phyloP scores from a whole-genome alignment of 495 filamentous ascomycete genomes.

The Neurospora sp. region DNA sequence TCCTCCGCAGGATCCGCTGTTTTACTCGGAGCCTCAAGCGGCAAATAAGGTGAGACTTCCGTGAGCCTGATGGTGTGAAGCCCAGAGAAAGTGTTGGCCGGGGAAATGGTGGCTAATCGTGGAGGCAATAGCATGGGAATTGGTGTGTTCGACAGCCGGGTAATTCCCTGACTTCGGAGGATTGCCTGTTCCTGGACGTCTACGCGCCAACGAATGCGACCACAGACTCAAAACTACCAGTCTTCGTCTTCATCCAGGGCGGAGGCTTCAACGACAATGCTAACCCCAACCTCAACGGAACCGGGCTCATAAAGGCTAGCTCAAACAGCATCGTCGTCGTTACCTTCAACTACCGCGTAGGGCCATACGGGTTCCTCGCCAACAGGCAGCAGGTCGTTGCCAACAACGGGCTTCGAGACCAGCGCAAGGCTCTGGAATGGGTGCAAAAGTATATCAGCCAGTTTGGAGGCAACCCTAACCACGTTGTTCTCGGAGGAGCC shows the following conservation, averaged over 20 bases:
- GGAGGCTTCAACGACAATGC: slow-evolving; percentile 52
- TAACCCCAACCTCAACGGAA: slow-evolving; percentile 55
- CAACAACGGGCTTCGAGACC: slow-evolving; percentile 65
- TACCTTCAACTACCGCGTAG: slow-evolving; percentile 63
- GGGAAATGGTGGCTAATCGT: slow-evolving; percentile 18
- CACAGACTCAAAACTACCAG: slow-evolving; percentile 40
- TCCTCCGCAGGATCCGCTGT: slow-evolving; percentile 23
- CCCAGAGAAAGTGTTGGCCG: background rate
- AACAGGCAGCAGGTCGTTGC: slow-evolving; percentile 40
- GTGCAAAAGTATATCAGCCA: slow-evolving; percentile 50
- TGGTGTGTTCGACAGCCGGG: slow-evolving; percentile 39
- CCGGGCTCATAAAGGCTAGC: slow-evolving; percentile 46
- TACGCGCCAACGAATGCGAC: slow-evolving; percentile 51
- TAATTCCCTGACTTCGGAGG: slow-evolving; percentile 39
- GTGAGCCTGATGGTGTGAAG: background rate
- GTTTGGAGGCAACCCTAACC: slow-evolving; percentile 62
- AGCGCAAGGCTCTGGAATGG: slow-evolving; percentile 57
- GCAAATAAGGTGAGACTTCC: slow-evolving; percentile 18
- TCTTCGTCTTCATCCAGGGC: slow-evolving; percentile 64
- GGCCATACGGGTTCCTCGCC: slow-evolving; percentile 59
- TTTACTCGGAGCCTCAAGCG: slow-evolving; percentile 10
- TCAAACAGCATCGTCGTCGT: slow-evolving; percentile 53
- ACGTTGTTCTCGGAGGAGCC: slow-evolving; percentile 56
- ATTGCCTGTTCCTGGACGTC: slow-evolving; percentile 64
- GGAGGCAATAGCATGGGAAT: slow-evolving; percentile 26